Evolutionary conservation across 306 rosid genomes (phyloP), one percentile per base, ranked within the genome.

Genomic region (Spatholobus suberectus): DNA sequence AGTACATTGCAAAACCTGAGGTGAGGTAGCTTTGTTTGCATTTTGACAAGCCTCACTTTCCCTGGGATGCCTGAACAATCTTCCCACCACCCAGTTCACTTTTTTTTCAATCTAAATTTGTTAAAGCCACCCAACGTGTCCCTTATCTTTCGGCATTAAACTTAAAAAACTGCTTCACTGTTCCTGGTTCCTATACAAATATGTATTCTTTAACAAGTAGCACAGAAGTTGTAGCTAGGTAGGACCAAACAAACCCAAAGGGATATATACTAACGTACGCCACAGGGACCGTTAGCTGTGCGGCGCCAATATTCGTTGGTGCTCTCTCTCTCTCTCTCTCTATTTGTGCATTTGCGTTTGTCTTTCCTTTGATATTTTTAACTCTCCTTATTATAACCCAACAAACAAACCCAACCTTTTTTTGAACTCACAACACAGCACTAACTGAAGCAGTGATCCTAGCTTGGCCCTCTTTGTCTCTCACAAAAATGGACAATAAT

Each of bases 291-390:
- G 91, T 90, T 91, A 86, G 73, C 82, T 80, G 89, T 83, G 88
- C 92, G 85, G 92, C 94, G 92, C 94, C 90, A 90, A 93, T 89
- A 88, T 87, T 86, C 92, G 80, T 82, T 89, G 82, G 57, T 82
- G 85, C 83, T 65, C 63, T 70, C 74, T 44, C 70, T 57, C 71
- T 73, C 84, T 29, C 29, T 76, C 29, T 32, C 74, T 46, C 8
- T 47, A 5, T 77, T 34, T 75, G 11, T 86, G 75, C 58, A 35
- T 55, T 18, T 61, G 3, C n/a, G n/a, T n/a, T n/a, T 61, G 20
- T 59, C 3, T 34, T 1, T 44, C 11, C 6, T 57, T 55, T 78
- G 23, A 47, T 37, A 24, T 81, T 74, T 76, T 70, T 67, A 29
- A 29, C 70, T 13, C 27, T 82, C 35, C 44, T 71, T 43, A 12